phyloP scores from a whole-genome alignment of 2,329 filamentous ascomycete species.

The Pestalotiopsis sp. region DNA sequence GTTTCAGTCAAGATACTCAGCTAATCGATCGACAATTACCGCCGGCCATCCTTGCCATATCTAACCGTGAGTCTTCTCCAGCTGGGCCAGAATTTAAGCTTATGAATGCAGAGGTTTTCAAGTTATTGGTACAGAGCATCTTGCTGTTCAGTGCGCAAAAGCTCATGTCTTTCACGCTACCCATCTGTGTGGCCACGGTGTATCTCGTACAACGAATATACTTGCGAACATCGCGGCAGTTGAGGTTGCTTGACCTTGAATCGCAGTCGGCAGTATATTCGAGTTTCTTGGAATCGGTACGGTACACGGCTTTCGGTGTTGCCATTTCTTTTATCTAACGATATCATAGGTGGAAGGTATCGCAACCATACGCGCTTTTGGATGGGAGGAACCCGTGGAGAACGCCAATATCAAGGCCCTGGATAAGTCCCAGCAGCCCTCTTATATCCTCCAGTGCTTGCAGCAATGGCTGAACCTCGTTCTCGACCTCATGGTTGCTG shows the following conservation, averaged over 20 bases:
- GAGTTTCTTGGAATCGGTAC: conserved; percentile 25
- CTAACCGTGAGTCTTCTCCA: neutral
- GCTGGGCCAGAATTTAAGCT: neutral
- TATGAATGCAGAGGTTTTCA: conserved; percentile 36
- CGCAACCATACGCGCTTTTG: conserved; percentile 50
- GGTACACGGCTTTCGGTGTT: neutral
- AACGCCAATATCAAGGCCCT: conserved; percentile 29
- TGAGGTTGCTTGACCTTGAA: conserved; percentile 58
- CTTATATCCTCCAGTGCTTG: conserved; percentile 51
- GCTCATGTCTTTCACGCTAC: conserved; percentile 48
- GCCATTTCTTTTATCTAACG: neutral
- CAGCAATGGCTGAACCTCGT: conserved; percentile 57
- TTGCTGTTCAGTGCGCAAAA: conserved; percentile 48
- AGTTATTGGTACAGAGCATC: conserved; percentile 43
- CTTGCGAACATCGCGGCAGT: conserved; percentile 57
- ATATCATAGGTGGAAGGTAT: conserved; percentile 38
- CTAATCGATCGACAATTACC: conserved; percentile 46
- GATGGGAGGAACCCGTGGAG: conserved; percentile 37
- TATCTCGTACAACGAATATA: conserved; percentile 54
- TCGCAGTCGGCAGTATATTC: conserved; percentile 50
- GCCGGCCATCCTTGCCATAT: conserved; percentile 26
- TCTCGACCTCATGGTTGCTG: conserved; percentile 51
- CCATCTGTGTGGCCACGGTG: conserved; percentile 41
- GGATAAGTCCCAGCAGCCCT: conserved; percentile 50
- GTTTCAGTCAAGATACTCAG: conserved; percentile 47